phyloP scores from a whole-genome alignment of 306 rosid species.

The Sindora glabra region DNA sequence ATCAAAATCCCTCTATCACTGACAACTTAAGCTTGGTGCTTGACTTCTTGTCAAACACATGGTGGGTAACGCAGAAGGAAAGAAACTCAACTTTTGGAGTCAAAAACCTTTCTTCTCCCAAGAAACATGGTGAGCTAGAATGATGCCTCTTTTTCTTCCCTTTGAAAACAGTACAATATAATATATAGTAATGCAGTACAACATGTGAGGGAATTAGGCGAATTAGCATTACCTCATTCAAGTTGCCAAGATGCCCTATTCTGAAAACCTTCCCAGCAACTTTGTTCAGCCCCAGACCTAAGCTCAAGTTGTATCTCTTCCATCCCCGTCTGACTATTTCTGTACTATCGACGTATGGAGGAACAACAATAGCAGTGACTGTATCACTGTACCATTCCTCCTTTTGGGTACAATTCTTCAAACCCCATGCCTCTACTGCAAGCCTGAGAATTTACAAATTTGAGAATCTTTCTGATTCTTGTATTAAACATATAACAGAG shows the following conservation, averaged over 20 bases:
- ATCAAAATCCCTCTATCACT: too few species aligned
- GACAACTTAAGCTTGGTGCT: too few species aligned
- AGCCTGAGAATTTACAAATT: conserved; percentile 51
- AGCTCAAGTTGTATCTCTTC: conserved; percentile 91
- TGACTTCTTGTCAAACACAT: too few species aligned
- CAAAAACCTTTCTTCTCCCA: too few species aligned
- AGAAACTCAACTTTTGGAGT: too few species aligned
- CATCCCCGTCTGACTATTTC: conserved; percentile 85
- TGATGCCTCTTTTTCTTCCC: too few species aligned
- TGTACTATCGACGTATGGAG: conserved; percentile 77
- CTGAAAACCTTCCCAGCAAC: conserved; percentile 96
- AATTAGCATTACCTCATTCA: conserved; percentile 71
- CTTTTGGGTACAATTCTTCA: conserved; percentile 92
- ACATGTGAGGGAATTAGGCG: not conserved
- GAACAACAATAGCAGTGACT: conserved; percentile 88
- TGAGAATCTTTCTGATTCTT: conserved; percentile 1
- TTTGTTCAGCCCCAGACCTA: conserved; percentile 96
- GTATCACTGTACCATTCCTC: conserved; percentile 96
- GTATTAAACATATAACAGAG: not conserved
- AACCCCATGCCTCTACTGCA: conserved; percentile 99
- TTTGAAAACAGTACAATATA: too few species aligned
- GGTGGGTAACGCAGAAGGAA: too few species aligned
- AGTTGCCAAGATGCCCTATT: conserved; percentile 92
- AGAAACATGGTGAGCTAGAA: too few species aligned
- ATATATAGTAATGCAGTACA: not conserved